Evolutionary conservation across 139 green algal species (phyloP).

Genomic region (Trebouxia sp.): DNA sequence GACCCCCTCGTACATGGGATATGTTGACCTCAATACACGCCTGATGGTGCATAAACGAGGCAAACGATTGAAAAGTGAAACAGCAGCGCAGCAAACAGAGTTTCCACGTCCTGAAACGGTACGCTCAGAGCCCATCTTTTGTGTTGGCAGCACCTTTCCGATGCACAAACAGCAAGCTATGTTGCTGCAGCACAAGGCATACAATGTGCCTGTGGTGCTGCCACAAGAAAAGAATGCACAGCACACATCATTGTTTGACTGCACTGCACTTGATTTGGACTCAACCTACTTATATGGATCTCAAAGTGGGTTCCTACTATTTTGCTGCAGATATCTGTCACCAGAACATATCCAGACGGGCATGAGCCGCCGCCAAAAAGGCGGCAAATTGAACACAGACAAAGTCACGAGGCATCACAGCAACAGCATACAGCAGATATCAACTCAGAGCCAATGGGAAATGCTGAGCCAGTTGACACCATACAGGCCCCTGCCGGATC

Average conservation of each 20-base stretch:
- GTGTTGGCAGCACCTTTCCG: no score
- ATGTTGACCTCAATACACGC: conserved; percentile 42
- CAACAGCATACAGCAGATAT: background rate
- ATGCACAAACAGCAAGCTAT: no score
- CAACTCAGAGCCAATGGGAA: background rate
- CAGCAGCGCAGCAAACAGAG: background rate
- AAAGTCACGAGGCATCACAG: no score
- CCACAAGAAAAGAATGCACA: no score
- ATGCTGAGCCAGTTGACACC: background rate
- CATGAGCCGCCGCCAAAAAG: conserved; percentile 1
- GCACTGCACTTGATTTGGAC: no score
- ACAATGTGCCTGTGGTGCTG: no score
- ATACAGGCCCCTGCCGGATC: conserved; percentile 9
- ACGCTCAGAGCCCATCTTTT: no score
- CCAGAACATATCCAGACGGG: background rate
- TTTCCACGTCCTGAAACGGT: background rate
- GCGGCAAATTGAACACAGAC: background rate
- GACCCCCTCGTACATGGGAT: conserved; percentile 34
- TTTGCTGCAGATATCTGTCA: conserved; percentile 13
- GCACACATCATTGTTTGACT: no score
- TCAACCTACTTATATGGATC: no score
- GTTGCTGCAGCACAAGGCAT: no score
- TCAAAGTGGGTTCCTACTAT: no score
- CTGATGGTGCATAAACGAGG: conserved; percentile 20
- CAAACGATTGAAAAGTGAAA: conserved; percentile 16